Percentiles rank a stretch among this genome's conserved stretches.
phyloP scores from a whole-genome alignment of 2,329 filamentous ascomycete genomes.

The Phyllosticta paracitricarpa region DNA sequence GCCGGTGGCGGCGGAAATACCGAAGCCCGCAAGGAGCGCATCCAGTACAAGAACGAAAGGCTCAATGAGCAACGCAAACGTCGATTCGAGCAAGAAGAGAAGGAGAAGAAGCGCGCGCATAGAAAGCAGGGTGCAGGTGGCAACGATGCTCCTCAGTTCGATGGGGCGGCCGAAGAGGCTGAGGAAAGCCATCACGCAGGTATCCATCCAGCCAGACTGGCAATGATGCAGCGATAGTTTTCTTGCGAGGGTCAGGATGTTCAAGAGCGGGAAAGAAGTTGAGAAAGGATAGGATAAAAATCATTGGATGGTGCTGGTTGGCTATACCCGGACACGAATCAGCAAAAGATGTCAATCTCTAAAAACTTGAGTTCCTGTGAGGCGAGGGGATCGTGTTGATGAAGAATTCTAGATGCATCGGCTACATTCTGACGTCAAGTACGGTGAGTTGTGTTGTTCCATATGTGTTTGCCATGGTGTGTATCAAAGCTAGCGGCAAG shows the following conservation, averaged over 20 bases:
- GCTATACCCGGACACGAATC: background rate
- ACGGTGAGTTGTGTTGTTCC: conserved; percentile 31
- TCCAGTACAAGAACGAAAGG: conserved; percentile 77
- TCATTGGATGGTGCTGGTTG: background rate
- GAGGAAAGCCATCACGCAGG: conserved; percentile 14
- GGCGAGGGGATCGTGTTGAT: too few species aligned
- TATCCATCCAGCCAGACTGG: conserved; percentile 29
- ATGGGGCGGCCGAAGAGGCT: conserved; percentile 10
- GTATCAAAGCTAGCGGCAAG: background rate
- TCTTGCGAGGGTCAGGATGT: background rate
- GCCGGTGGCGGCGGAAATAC: conserved; percentile 84
- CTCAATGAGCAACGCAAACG: conserved; percentile 59
- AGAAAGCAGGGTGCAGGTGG: conserved; percentile 23
- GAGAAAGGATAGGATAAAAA: background rate
- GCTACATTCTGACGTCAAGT: conserved; percentile 32
- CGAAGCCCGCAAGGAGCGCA: conserved; percentile 60
- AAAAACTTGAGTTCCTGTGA: conserved; percentile 22
- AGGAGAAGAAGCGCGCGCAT: conserved; percentile 34
- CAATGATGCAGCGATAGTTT: conserved; percentile 21
- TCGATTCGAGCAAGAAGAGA: conserved; percentile 38
- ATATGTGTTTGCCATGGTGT: conserved; percentile 13
- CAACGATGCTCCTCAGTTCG: conserved; percentile 18
- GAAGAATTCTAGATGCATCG: too few species aligned
- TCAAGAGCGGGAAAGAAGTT: background rate
- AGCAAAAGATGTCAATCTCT: background rate